Percentiles rank a stretch among this genome's conserved stretches.
Conservation (phyloP, 495 filamentous ascomycete species). For the Rhypophila decipiens region DNA sequence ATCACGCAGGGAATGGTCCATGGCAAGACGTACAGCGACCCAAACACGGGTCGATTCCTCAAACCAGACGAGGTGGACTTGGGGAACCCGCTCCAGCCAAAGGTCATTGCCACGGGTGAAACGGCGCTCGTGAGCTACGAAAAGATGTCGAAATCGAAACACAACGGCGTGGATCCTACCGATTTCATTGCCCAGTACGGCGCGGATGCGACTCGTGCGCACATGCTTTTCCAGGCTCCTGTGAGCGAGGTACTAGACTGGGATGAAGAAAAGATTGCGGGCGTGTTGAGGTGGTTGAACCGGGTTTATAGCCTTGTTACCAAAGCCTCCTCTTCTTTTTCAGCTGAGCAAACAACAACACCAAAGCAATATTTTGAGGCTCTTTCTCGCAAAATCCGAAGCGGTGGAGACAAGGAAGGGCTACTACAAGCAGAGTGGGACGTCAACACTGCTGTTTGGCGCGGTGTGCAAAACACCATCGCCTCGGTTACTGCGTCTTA, state of each 20-base stretch:
- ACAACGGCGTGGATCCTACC: slow-evolving; percentile 85
- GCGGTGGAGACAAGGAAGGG: slow-evolving; percentile 10
- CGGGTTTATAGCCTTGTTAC: slow-evolving; percentile 56
- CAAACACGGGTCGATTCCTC: slow-evolving; percentile 67
- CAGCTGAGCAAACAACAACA: neutral
- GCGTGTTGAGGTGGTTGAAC: slow-evolving; percentile 71
- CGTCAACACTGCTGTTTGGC: slow-evolving; percentile 53
- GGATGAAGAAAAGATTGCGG: slow-evolving; percentile 78
- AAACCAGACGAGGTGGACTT: slow-evolving; percentile 71
- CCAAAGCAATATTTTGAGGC: slow-evolving; percentile 26
- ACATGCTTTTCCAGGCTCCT: slow-evolving; percentile 82
- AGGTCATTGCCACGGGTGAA: slow-evolving; percentile 52
- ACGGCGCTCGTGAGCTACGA: slow-evolving; percentile 61
- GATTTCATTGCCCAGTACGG: slow-evolving; percentile 65
- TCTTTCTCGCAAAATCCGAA: neutral
- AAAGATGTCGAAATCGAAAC: slow-evolving; percentile 96
- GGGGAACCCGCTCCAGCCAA: slow-evolving; percentile 47
- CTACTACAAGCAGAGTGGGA: slow-evolving; percentile 27
- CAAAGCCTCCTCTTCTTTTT: slow-evolving; percentile 16
- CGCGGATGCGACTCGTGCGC: slow-evolving; percentile 76
- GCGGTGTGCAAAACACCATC: slow-evolving; percentile 61
- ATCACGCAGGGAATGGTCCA: slow-evolving; percentile 92
- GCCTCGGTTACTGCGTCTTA: slow-evolving; percentile 62
- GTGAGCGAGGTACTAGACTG: slow-evolving; percentile 78
- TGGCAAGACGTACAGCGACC: slow-evolving; percentile 74